Evolutionary conservation across 805 yeast species (phyloP), one percentile per base, ranked within the genome.

Genomic region (Ogataea allantospora): DNA sequence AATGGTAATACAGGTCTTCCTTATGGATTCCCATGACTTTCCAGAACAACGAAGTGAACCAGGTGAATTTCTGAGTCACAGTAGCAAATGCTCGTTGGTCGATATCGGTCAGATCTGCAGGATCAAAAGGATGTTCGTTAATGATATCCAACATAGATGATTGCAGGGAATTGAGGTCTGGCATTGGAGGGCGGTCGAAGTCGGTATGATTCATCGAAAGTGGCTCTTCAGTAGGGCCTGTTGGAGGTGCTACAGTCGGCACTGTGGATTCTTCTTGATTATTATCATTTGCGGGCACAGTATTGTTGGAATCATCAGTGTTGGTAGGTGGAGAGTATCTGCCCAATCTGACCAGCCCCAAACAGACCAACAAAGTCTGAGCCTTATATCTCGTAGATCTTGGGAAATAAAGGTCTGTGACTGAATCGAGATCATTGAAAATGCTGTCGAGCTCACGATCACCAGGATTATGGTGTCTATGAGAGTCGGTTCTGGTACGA

Each of bases 1-100:
- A 76, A 64, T 77, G 72, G 54, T 75, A 65, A 50, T 67, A 70
- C 36, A 80, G 48, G 43, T 80, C 78, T 7, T 55, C 47, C 33
- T 52, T 63, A 3, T 69, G 50, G 23, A 80, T 66, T 1, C 84
- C 83, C 80, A 80, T 75, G 4, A 75, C 17, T 26, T 54, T 56
- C 83, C 84, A 80, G 54, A 75, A 75, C 0, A 71, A 19, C 11
- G 43, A 48, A 50, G 55, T 62, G 17, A 40, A 27, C 51, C 62
- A 57, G 15, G 34, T 43, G 32, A 38, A 51, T 43, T 34, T 40
- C 22, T 43, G 36, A 11, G 59, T 48, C 4, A 78, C 67, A 4
- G 58, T 45, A 19, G 60, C 62, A 20, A 54, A 63, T 0, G 81
- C 83, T 11, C 55, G 45, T 7, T 51, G 63, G 47, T 77, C 80